These are phyloP conservation scores for Paecilomyces dactylethromorphus DNA, from an alignment of 2,329 filamentous ascomycete genomes.

Conservation along the genomic window DNA sequence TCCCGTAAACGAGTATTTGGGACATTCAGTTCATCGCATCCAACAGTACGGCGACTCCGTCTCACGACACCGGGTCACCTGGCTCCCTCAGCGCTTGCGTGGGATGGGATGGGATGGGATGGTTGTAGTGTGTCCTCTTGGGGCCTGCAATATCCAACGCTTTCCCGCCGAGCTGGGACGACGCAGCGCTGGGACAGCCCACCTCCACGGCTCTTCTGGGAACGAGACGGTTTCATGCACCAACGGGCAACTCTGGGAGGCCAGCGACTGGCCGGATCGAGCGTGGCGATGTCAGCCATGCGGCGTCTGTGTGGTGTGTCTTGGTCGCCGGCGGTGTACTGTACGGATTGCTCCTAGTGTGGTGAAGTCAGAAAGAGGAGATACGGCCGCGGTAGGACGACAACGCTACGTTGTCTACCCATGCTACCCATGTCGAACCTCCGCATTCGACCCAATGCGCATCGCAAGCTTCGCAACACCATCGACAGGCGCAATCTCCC, in stretches of 20 bases:
- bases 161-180: too few species aligned
- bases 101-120: neutral
- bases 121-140: too few species aligned
- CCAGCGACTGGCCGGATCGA: too few species aligned
- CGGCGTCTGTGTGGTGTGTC: neutral
- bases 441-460: conserved; percentile 4
- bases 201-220: neutral
- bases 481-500: conserved; percentile 4
- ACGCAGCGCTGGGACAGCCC: neutral
- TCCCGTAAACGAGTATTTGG: neutral
- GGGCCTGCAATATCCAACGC: too few species aligned
- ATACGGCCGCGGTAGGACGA: neutral
- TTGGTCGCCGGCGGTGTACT: neutral
- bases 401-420: neutral
- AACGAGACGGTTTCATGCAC: neutral
- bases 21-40: neutral
- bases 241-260: neutral
- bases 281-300: neutral
- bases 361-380: too few species aligned
- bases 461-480: neutral
- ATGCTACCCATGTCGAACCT: neutral
- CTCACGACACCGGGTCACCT: neutral
- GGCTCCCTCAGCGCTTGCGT: neutral
- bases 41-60: neutral
- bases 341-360: too few species aligned